phyloP scores from a whole-genome alignment of 192 early-diverging fungal genomes.

The Entrophospora sp. region DNA sequence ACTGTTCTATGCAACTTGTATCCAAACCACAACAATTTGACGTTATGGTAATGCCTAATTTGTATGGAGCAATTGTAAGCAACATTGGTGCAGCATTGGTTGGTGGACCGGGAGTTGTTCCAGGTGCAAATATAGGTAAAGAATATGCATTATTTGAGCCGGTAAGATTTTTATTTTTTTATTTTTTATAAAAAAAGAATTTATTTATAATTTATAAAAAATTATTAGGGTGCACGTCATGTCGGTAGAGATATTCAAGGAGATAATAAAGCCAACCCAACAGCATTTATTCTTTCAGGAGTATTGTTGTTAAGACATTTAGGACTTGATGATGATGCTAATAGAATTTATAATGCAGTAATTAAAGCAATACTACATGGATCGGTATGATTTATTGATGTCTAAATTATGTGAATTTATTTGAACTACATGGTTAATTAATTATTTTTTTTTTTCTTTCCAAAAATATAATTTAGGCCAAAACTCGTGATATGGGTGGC shows the following conservation, averaged over 20 bases:
- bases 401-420: too few relatives aligned
- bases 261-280: conserved; percentile 92
- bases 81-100: conserved; percentile 97
- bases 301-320: conserved; percentile 96
- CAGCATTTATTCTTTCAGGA: conserved; percentile 83
- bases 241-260: conserved; percentile 95
- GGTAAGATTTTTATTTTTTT: conserved; percentile 34
- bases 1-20: conserved; percentile 99
- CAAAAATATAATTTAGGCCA: conserved; percentile 21
- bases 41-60: conserved; percentile 98
- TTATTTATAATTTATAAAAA: not conserved
- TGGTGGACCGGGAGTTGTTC: conserved; percentile 92
- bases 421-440: conserved; percentile 10
- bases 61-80: conserved; percentile 98
- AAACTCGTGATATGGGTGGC: conserved; percentile 88
- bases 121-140: conserved; percentile 96
- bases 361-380: conserved; percentile 79
- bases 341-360: conserved; percentile 84
- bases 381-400: too few relatives aligned
- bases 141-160: conserved; percentile 98
- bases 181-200: not conserved
- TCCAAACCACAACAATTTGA: conserved; percentile 97
- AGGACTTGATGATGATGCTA: conserved; percentile 80
- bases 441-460: not conserved
- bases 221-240: conserved; percentile 80